Base-by-base conservation (phyloP, 1,284 basidiomycete genomes). In the Ceratobasidium theobromae region DNA sequence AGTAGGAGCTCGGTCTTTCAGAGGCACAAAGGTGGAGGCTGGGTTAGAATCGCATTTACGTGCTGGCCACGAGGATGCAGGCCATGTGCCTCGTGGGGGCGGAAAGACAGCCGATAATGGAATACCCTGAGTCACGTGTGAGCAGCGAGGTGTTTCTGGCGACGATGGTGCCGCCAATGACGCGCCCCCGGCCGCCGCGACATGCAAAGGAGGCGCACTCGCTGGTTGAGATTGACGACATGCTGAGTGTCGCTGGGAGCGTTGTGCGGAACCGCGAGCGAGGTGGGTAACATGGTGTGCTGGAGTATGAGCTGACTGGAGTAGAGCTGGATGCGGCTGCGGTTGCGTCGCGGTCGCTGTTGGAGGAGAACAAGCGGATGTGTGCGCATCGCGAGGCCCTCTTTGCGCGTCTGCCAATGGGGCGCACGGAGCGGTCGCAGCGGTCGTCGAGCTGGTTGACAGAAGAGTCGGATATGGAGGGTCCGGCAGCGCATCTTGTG, bases 331-430 rank as follows among this genome's bases (percentile, higher is more conserved):
- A 60, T 8, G 43, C 57, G 1, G 57, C 57, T 27, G 57, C 57
- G 1, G 45, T 60, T 1, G 57, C 57, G 18, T 49, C 57, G 28
- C 28, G 57, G 6, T 60, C 57, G 32, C 46, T 60, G 33, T 23
- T 60, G 3, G 57, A 60, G 33, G 57, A 60, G 45, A 60, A 60
- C 57, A 60, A 49, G 46, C 45, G 48, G n/a, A 60, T 60, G 57
- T 60, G 48, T 28, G 57, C 57, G 8, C 48, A 60, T 14, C 57
- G 57, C 11, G 57, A 60, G 33, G 57, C 57, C 4, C 32, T 60
- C 16, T 45, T 60, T 11, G 57, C 57, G 8, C 57, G 57, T 1
- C 21, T 60, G 18, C 57, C 57, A 1, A 49, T 60, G 6, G 25
- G 30, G 4, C 43, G 30, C 9, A 28, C 45, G 3, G 18, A 35